These are phyloP conservation scores for Talaromyces nanjingensis DNA, from an alignment of 495 filamentous ascomycete genomes.

Conservation along the genomic window DNA sequence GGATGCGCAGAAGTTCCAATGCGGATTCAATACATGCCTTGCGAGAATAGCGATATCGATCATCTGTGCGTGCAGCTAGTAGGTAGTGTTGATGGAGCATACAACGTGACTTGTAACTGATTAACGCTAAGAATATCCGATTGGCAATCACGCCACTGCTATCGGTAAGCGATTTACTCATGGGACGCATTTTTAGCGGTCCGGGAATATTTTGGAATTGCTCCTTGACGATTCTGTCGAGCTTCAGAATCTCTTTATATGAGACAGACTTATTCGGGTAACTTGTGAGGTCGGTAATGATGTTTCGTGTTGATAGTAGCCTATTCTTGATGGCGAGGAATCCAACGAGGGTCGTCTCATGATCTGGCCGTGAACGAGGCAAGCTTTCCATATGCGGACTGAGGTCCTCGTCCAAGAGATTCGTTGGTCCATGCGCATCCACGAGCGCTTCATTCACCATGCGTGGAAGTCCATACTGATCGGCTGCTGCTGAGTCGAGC, in stretches of 20 bases:
- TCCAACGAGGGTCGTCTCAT: conserved; percentile 25
- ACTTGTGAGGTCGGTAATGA: conserved; percentile 35
- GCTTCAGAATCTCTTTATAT: conserved; percentile 28
- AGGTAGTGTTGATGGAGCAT: conserved; percentile 38
- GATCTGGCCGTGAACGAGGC: conserved; percentile 18
- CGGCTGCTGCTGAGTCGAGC: conserved; percentile 39
- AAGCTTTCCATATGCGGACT: conserved; percentile 18
- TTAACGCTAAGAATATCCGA: conserved; percentile 31
- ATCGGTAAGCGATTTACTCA: conserved; percentile 33
- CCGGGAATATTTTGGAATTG: conserved; percentile 26
- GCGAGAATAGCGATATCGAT: conserved; percentile 26
- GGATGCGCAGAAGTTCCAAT: conserved; percentile 23
- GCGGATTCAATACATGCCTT: conserved; percentile 34
- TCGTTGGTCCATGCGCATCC: conserved; percentile 31
- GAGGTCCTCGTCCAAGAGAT: conserved; percentile 24
- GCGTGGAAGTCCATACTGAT: conserved; percentile 30
- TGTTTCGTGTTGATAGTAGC: conserved; percentile 31
- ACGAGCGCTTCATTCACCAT: conserved; percentile 22
- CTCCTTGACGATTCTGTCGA: conserved; percentile 29
- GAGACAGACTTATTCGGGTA: conserved; percentile 21
- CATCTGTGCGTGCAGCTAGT: conserved; percentile 20
- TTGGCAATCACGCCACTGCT: conserved; percentile 27
- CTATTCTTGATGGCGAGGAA: conserved; percentile 35
- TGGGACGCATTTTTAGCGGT: conserved; percentile 23
- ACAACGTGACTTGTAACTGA: conserved; percentile 34